Conservation (phyloP, 2,329 filamentous ascomycete species). For the Seiridium cupressi region DNA sequence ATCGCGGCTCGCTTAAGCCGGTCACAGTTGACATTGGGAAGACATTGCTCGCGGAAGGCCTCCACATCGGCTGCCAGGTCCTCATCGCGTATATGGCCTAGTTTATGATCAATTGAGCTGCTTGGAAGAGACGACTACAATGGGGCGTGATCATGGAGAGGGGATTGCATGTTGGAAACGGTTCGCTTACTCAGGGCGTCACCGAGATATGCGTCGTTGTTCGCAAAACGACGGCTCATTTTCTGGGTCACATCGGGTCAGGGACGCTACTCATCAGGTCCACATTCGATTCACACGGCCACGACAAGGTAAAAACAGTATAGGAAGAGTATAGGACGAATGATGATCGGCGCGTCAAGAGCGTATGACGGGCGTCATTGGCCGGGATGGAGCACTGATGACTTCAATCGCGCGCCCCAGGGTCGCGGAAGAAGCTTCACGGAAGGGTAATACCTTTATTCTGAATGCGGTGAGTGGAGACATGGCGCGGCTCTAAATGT, state of each 20-base stretch:
- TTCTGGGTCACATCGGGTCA: neutral
- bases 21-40: neutral
- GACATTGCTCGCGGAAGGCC: neutral
- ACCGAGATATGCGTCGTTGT: conserved; percentile 4
- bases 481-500: neutral
- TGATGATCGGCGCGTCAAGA: too few species aligned
- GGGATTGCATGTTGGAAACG: too few species aligned
- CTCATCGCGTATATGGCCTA: conserved; percentile 3
- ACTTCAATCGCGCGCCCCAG: neutral
- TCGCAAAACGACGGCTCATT: conserved; percentile 1
- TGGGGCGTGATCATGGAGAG: neutral
- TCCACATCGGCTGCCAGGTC: neutral
- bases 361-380: neutral
- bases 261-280: neutral
- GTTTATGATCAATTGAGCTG: neutral
- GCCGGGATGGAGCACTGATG: neutral
- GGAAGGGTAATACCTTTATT: neutral
- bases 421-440: neutral
- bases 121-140: neutral
- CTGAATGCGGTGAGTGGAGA: neutral
- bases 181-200: neutral
- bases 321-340: neutral
- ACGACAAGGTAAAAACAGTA: neutral
- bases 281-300: neutral
- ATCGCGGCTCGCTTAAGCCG: neutral